Base-by-base conservation (phyloP, 768 basidiomycete species). In the Boletellus emodensis region DNA sequence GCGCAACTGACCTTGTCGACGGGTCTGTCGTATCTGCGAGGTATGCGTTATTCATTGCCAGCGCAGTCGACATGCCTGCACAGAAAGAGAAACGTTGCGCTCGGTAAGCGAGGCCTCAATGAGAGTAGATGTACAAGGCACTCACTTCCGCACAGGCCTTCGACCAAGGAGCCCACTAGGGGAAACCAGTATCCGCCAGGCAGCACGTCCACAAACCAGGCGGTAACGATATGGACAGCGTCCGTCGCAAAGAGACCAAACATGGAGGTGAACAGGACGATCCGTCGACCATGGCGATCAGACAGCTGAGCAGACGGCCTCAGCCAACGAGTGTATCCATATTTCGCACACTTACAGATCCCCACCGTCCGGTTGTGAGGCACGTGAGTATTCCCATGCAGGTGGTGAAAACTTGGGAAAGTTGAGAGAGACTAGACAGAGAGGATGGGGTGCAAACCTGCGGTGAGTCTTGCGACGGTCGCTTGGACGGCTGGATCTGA, bases 151-250 rank as follows among this genome's bases (percentile, higher is more conserved):
- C 88, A 66, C n/a, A 75, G 52, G 10, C 92, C 91, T 54, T 90
- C 86, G 1, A 88, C 52, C 6, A 81, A 50, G 9, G 85, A 80
- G 1, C 84, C 83, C 17, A 86, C 50, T 11, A 91, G 52, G 22
- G 91, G 71, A 61, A 90, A 85, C 78, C 87, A 86, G 64, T 93
- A 94, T 6, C 88, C 87, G 1, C 87, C 89, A 2, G 91, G 92
- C 5, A 90, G 70, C 6, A 67, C 58, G 45, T 80, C 71, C 35
- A 80, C 78, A 61, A 76, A 85, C 26, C 69, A 71, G 17, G 81
- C 72, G 6, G 89, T 85, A 36, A 85, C 57, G 42, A 94, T 75
- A 56, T 92, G 83, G 54, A 71, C 82, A 34, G 82, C 60, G 53
- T 93, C 87, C 52, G 74, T 76, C 37, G 82, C 42, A 9, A 92